Conservation (phyloP, 2,329 filamentous ascomycete genomes). For the Dryadomyces quercus-mongolicae region DNA sequence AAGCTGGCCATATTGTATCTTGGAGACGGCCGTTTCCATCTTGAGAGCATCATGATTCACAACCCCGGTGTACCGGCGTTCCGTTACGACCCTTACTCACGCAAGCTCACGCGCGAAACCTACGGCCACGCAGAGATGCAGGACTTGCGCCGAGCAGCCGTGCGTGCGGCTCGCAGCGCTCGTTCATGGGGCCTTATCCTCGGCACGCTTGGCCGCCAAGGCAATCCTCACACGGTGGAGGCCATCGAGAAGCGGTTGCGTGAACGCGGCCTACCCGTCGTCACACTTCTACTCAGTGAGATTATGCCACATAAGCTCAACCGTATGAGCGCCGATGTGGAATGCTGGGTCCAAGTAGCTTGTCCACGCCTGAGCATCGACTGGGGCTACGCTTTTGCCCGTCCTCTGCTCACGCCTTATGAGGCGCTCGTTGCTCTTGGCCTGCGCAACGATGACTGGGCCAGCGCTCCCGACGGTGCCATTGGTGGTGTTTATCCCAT, state of each 20-base stretch:
- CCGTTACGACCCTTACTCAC: constrained; percentile 91
- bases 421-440: constrained; percentile 88
- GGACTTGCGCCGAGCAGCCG: constrained; percentile 63
- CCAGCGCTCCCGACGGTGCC: constrained; percentile 31
- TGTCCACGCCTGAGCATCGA: constrained; percentile 96
- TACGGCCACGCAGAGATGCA: constrained; percentile 93
- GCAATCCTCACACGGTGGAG: constrained; percentile 84
- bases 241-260: constrained; percentile 71
- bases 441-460: constrained; percentile 58
- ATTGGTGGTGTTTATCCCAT: constrained; percentile 75
- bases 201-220: constrained; percentile 83
- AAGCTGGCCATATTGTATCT: constrained; percentile 72
- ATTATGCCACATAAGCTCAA: constrained; percentile 94
- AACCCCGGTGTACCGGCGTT: constrained; percentile 87
- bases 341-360: constrained; percentile 97
- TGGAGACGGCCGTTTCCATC: constrained; percentile 86
- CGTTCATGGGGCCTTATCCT: constrained; percentile 81
- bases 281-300: constrained; percentile 82
- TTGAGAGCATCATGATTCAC: constrained; percentile 98
- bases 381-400: constrained; percentile 93
- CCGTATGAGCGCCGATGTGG: constrained; percentile 75
- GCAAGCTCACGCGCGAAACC: constrained; percentile 78
- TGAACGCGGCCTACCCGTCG: constrained; percentile 60
- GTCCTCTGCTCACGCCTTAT: constrained; percentile 83
- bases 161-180: constrained; percentile 61